Base-by-base conservation (phyloP, 495 filamentous ascomycete genomes). In the Aspergillus diversus region DNA sequence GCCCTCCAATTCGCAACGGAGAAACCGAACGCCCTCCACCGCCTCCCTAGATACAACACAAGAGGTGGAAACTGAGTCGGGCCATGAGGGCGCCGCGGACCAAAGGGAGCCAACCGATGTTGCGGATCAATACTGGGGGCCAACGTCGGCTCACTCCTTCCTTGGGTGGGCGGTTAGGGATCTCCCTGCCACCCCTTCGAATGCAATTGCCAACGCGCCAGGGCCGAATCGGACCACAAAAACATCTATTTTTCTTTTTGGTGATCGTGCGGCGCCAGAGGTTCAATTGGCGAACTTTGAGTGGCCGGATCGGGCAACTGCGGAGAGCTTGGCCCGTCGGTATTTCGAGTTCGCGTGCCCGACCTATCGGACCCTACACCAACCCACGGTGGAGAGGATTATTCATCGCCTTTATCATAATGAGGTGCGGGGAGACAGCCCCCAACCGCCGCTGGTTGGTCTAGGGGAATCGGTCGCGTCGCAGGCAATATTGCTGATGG, bases 291-390 rank as follows among this genome's bases (percentile, higher is more conserved):
- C 55, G 3, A 60, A 68, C 13, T 63, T 74, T 16, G 17, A 57
- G 47, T 74, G 72, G 72, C 73, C 71, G 2, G 53, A 61, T 54
- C 37, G 52, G 31, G 37, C 37, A 13, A 59, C 54, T 0, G 69
- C 68, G 1, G 61, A 66, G 21, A 37, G 35, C n/a, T 54, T 73
- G 42, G 55, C 69, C 6, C 67, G 57, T 54, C 69, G 71, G 17
- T 75, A 75, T 53, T 75, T 75, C 43, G 73, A 75, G 8, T 75
- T 75, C 39, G 71, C 71, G 35, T 67, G 71, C 5, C 73, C 69
- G 21, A 75, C 73, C 0, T 73, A 75, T 50, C 54, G 73, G 11
- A 64, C 69, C 11, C 60, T 74, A 32, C 72, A 74, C 43, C 69
- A 71, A 43, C 67, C 66, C 3, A 69, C 70, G 3, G 59, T 72